Evolutionary conservation across 1,284 basidiomycete genomes (phyloP), one percentile per base, ranked within the genome.

Genomic region (Wallemia mellicola): DNA sequence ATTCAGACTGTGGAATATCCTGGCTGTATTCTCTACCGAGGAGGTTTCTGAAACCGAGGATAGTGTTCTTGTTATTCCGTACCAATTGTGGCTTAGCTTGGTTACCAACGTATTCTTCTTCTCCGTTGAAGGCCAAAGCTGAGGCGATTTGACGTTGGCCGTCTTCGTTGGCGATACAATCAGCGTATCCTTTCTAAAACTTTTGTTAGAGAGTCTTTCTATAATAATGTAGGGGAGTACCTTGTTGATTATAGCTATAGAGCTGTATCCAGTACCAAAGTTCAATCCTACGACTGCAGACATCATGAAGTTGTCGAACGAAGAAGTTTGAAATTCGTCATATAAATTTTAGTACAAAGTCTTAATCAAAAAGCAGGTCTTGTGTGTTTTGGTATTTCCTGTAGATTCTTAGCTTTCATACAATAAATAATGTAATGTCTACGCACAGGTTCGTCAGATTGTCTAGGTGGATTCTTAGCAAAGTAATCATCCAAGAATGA

Each of bases 121-220:
- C 83, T 25, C 86, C 89, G 62, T 82, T 80, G 71, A 92, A 98
- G 0, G 91, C 81, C 62, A 98, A 77, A 48, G 88, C 87, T 67
- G 86, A 91, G 0, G 89, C 89, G 67, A 98, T 94, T 73, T 98
- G 94, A 48, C 92, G 81, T 70, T 96, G 92, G 58, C 92, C 92
- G 67, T 96, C 92, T 70, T 98, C 91, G 71, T 96, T 96, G 25
- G 92, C 92, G 63, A 98, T 96, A 68, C 86, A 91, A 68, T 86
- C 84, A 28, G 89, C 81, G 54, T 82, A 74, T 25, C 86, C 86
- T 71, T 91, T 86, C 85, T 88, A 65, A 33, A 59, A 9, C 0
- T 55, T 2, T 22, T 60, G 33, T 25, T n/a, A 54, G 32, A 57
- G 24, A 54, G 58, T 33, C 24, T 24, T 27, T 25, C 28, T 27